phyloP scores from a whole-genome alignment of 164 flowering plant genomes.

The Umbellularia californica region DNA sequence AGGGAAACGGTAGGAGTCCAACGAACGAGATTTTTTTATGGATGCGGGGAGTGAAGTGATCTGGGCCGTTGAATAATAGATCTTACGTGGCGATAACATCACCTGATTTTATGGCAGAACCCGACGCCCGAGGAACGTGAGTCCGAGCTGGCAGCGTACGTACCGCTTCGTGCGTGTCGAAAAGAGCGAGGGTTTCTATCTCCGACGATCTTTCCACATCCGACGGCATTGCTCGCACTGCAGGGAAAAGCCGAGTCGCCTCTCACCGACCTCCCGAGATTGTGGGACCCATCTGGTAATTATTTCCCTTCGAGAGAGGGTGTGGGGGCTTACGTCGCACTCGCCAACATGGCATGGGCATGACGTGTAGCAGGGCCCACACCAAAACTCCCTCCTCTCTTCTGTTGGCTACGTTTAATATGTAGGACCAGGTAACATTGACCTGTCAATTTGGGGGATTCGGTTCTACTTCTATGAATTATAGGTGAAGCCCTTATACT shows the following conservation, averaged over 20 bases:
- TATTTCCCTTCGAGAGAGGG: no score
- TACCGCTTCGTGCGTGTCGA: slow-evolving; percentile 1
- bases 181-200: neutral
- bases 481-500: no score
- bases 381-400: no score
- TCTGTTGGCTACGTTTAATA: no score
- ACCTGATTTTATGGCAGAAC: neutral
- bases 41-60: neutral
- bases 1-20: neutral
- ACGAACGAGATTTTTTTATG: neutral
- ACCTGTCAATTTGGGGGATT: no score
- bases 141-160: slow-evolving; percentile 4
- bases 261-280: neutral
- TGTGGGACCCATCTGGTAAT: neutral
- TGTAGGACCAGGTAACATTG: no score
- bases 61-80: neutral
- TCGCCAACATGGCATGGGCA: no score
- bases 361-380: no score
- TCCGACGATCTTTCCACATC: neutral
- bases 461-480: no score
- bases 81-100: neutral
- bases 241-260: neutral
- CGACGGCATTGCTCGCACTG: neutral
- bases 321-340: no score
- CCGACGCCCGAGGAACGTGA: slow-evolving; percentile 2